phyloP scores from a whole-genome alignment of 805 yeast species.

The Ogataea neopini region DNA sequence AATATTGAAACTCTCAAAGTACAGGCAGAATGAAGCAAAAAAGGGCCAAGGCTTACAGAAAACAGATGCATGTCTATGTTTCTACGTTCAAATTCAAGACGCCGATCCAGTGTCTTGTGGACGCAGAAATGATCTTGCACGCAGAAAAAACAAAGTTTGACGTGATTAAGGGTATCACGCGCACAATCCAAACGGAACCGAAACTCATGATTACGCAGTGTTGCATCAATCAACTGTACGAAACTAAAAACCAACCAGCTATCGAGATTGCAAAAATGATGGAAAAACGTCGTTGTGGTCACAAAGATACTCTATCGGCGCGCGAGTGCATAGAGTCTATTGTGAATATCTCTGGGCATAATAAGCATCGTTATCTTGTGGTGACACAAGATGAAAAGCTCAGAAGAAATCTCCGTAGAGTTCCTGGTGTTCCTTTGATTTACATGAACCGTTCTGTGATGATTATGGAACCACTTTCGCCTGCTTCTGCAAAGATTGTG shows the following conservation, averaged over 20 bases:
- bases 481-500: slow-evolving; percentile 58
- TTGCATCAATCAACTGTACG: slow-evolving; percentile 83
- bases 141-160: slow-evolving; percentile 72
- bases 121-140: slow-evolving; percentile 70
- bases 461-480: slow-evolving; percentile 92
- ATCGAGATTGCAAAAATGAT: slow-evolving; percentile 77
- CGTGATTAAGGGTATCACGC: slow-evolving; percentile 72
- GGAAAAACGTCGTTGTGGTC: slow-evolving; percentile 94
- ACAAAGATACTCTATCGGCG: slow-evolving; percentile 51
- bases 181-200: slow-evolving; percentile 82
- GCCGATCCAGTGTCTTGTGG: slow-evolving; percentile 89
- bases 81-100: slow-evolving; percentile 90
- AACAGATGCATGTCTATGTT: slow-evolving; percentile 83
- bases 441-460: slow-evolving; percentile 89
- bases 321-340: slow-evolving; percentile 76
- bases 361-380: slow-evolving; percentile 88
- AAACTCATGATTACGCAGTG: slow-evolving; percentile 96
- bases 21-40: slow-evolving; percentile 81
- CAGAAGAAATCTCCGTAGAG: slow-evolving; percentile 64
- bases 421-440: slow-evolving; percentile 89
- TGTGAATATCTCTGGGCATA: slow-evolving; percentile 68
- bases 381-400: slow-evolving; percentile 79
- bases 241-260: slow-evolving; percentile 68
- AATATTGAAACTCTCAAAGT: background rate
- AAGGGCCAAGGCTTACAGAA: slow-evolving; percentile 90